Base-by-base conservation (phyloP, 768 basidiomycete genomes). In the Pholiota conissans region DNA sequence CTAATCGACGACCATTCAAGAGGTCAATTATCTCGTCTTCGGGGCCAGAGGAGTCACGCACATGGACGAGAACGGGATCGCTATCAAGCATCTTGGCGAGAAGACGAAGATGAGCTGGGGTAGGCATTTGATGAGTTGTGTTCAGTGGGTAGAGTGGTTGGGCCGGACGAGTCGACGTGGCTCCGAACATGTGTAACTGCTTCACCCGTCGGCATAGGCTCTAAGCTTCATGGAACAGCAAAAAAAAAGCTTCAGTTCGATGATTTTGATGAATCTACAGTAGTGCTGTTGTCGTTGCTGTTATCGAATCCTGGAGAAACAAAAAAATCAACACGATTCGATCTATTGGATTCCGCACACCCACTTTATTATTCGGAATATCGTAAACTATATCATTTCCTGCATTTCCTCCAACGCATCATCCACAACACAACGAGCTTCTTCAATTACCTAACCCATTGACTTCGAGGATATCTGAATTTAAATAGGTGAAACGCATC, bases 361-460 rank as follows among this genome's bases (percentile, higher is more conserved):
- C 30, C 34, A 52, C 35, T 20, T 52, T 52, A 11, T 26, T 35
- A 20, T 52, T 32, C 14, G n/a, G 9, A 7, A 8, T 20, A 32
- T 32, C 30, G 11, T 14, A 22, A n/a, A 11, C 29, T 18, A 37
- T 30, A 26, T 22, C 11, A 9, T 18, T 28, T 26, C 46, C 9
- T 27, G 5, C 30, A 39, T 49, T 34, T 62, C 62, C 16, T 62
- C 63, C 4, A 39, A 52, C 16, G 26, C 13, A 55, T 68, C 67
- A 26, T 64, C 68, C n/a, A n/a, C n/a, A n/a, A n/a, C n/a, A n/a
- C n/a, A n/a, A n/a, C n/a, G n/a, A n/a, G n/a, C n/a, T n/a, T n/a
- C n/a, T n/a, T n/a, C n/a, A n/a, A n/a, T n/a, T n/a, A n/a, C n/a
- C n/a, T n/a, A n/a, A n/a, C n/a, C n/a, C n/a, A n/a, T n/a, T n/a